Evolutionary conservation across 1,284 basidiomycete species (phyloP).

Genomic region (Cutaneotrichosporon spelunceum): DNA sequence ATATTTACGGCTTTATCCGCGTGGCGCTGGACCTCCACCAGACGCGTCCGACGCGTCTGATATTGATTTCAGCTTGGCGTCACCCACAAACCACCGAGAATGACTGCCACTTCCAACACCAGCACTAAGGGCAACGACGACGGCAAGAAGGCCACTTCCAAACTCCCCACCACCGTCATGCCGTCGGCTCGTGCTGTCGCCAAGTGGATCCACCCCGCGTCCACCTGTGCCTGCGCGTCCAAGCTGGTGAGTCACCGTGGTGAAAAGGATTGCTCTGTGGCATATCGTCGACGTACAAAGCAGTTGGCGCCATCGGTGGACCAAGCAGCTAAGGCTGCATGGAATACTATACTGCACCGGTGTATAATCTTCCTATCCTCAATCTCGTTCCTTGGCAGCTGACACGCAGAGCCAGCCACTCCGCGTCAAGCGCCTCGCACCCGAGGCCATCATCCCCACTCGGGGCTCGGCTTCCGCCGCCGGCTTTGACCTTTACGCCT

Average conservation of each 20-base stretch:
- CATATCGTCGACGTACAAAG: too few relatives aligned
- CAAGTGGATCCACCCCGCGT: conserved; percentile 7
- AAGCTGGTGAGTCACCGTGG: conserved; percentile 6
- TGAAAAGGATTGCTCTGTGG: too few relatives aligned
- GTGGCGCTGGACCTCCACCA: conserved; percentile 7
- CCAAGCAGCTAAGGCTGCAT: too few relatives aligned
- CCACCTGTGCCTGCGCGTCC: conserved; percentile 2
- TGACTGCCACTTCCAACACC: conserved; percentile 6
- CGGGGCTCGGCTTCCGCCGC: conserved; percentile 83
- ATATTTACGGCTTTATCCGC: conserved; percentile 6
- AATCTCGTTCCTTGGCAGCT: too few relatives aligned
- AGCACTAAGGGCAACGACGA: conserved; percentile 9
- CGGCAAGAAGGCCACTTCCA: conserved; percentile 14
- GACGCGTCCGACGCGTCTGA: conserved; percentile 18
- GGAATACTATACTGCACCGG: too few relatives aligned
- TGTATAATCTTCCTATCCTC: too few relatives aligned
- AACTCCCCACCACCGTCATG: conserved; percentile 9
- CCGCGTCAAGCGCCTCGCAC: conserved; percentile 79
- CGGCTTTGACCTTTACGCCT: conserved; percentile 90
- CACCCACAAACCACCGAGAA: background rate
- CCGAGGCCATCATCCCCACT: conserved; percentile 80
- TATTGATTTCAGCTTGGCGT: background rate
- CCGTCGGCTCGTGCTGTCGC: conserved; percentile 4
- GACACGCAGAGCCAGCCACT: conserved; percentile 52
- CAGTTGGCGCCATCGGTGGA: too few relatives aligned